These are phyloP conservation scores for Nitzschia sp. DNA, from an alignment of 108 stramenopile species.

Conservation along the genomic window DNA sequence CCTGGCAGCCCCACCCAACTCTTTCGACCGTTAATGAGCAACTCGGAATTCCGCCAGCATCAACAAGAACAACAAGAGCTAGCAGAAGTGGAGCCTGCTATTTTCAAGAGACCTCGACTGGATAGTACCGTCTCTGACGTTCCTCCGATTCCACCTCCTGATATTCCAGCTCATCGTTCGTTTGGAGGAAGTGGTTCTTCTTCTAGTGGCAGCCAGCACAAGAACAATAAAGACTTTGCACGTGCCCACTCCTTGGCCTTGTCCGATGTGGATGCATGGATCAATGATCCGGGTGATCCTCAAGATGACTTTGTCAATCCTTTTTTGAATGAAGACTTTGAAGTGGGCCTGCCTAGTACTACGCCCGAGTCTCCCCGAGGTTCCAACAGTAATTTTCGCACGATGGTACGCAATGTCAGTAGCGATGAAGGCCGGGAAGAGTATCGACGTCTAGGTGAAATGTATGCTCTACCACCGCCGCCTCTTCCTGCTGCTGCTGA, in stretches of 20 bases:
- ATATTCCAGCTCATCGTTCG: conserved; percentile 3
- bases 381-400: background rate
- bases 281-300: background rate
- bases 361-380: background rate
- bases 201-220: no score
- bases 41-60: conserved; percentile 13
- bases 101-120: background rate
- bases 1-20: background rate
- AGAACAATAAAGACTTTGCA: conserved; percentile 7
- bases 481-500: background rate
- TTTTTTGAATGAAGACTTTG: conserved; percentile 44
- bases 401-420: conserved; percentile 10
- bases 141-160: conserved; percentile 13
- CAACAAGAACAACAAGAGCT: background rate
- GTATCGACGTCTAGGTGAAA: conserved; percentile 25
- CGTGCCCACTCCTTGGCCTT: conserved; percentile 42
- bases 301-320: conserved; percentile 56
- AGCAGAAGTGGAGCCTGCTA: background rate
- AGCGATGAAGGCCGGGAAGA: conserved; percentile 16
- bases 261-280: conserved; percentile 27
- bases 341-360: background rate
- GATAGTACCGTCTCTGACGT: conserved; percentile 33
- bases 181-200: no score
- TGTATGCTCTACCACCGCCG: conserved; percentile 6
- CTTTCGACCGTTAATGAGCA: conserved; percentile 25